A percentile compares a stretch with the other conserved stretches of the same genome.
Conservation (phyloP, 2,329 filamentous ascomycete genomes). For the Emericellopsis atlantica region DNA sequence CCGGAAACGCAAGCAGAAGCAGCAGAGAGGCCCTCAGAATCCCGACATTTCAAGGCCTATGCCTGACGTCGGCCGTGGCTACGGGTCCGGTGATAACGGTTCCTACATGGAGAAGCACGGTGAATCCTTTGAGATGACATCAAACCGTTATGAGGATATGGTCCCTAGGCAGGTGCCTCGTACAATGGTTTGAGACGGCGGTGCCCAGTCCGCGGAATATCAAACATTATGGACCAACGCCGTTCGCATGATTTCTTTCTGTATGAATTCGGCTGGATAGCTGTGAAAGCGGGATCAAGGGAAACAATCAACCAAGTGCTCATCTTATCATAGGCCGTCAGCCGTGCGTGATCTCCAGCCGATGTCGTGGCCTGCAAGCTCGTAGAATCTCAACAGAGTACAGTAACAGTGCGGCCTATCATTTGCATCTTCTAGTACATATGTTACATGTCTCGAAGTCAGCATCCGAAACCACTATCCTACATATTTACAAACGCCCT, state of each 20-base stretch:
- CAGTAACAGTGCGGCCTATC: no score
- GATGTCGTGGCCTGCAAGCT: no score
- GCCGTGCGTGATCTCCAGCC: no score
- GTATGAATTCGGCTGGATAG: no score
- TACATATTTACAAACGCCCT: background rate
- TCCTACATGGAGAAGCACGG: constrained; percentile 23
- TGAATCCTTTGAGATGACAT: constrained; percentile 35
- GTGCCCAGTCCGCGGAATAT: no score
- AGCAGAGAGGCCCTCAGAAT: constrained; percentile 6
- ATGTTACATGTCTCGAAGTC: constrained; percentile 1
- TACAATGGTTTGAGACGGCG: constrained; percentile 17
- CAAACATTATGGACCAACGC: no score
- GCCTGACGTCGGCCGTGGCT: constrained; percentile 27
- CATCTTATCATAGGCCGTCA: no score
- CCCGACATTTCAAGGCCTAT: constrained; percentile 37
- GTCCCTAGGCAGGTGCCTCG: constrained; percentile 35
- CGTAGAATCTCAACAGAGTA: no score
- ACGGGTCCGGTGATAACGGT: constrained; percentile 19
- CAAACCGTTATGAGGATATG: constrained; percentile 46
- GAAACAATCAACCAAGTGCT: no score
- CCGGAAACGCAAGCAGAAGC: constrained; percentile 11
- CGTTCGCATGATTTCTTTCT: no score
- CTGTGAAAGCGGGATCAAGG: no score
- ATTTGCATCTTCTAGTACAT: background rate
- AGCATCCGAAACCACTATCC: background rate